These are phyloP conservation scores for Populus tomentosa DNA, from an alignment of 441 rosid species.

Conservation along the genomic window DNA sequence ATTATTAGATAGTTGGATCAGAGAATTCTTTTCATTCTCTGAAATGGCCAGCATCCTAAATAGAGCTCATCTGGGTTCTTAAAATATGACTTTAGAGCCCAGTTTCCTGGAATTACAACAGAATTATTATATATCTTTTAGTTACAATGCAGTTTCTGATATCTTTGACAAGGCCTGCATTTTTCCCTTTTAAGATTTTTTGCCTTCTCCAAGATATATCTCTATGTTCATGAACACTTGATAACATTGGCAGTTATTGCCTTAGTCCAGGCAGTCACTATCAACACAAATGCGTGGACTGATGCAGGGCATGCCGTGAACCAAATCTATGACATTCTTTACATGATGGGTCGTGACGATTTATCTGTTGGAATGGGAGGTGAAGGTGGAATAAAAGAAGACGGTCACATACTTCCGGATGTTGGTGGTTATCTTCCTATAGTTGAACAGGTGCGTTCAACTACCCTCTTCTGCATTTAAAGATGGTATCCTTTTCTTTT, in stretches of 20 bases:
- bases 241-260: background rate
- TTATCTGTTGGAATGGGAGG: constrained; percentile 86
- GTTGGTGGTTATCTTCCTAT: constrained; percentile 92
- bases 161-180: background rate
- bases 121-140: too few species aligned
- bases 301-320: constrained; percentile 87
- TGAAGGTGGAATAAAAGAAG: constrained; percentile 67
- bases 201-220: background rate
- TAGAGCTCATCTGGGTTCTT: too few species aligned
- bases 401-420: constrained; percentile 60
- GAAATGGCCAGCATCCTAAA: too few species aligned
- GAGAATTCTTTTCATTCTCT: background rate
- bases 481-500: background rate
- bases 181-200: background rate
- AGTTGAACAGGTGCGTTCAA: constrained; percentile 64
- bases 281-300: constrained; percentile 72
- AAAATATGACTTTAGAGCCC: too few species aligned
- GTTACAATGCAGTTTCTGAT: background rate
- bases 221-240: background rate
- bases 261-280: constrained; percentile 60
- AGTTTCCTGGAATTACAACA: too few species aligned
- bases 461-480: background rate
- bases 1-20: background rate
- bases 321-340: constrained; percentile 74
- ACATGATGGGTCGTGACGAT: constrained; percentile 91